Percentiles rank a stretch among this genome's conserved stretches.
These are phyloP conservation scores for Suillus weaverae DNA, from an alignment of 768 basidiomycete genomes.

Conservation along the genomic window DNA sequence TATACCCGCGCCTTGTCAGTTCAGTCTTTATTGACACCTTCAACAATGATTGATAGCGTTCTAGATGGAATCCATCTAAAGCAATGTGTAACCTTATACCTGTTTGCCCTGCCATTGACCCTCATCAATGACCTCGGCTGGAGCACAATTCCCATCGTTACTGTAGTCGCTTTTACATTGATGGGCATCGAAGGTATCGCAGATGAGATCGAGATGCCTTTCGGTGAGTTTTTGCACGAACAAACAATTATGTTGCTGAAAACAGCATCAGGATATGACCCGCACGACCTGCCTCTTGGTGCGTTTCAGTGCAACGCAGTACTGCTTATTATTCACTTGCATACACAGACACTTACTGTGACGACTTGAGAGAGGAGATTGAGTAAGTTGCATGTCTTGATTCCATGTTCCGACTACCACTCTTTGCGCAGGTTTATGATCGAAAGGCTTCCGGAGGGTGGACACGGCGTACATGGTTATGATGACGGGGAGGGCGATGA, in stretches of 20 bases:
- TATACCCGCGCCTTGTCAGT: slow-evolving; percentile 72
- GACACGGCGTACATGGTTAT: slow-evolving; percentile 67
- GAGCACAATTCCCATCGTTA: slow-evolving; percentile 82
- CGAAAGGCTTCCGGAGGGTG: slow-evolving; percentile 69
- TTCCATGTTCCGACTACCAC: slow-evolving; percentile 13
- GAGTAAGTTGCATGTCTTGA: slow-evolving; percentile 48
- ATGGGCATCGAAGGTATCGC: slow-evolving; percentile 97
- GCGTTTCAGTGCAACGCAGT: neutral
- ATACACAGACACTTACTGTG: slow-evolving; percentile 72
- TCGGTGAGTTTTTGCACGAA: slow-evolving; percentile 51
- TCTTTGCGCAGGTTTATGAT: slow-evolving; percentile 57
- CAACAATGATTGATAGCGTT: slow-evolving; percentile 15
- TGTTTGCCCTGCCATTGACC: slow-evolving; percentile 87
- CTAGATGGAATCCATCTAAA: slow-evolving; percentile 88
- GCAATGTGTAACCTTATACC: slow-evolving; percentile 92
- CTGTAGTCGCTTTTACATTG: slow-evolving; percentile 85
- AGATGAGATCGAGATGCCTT: slow-evolving; percentile 93
- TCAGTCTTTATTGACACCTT: slow-evolving; percentile 1
- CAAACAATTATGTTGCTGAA: slow-evolving; percentile 4
- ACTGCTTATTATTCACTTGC: slow-evolving; percentile 2
- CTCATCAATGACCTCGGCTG: slow-evolving; percentile 82
- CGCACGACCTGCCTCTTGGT: slow-evolving; percentile 77
- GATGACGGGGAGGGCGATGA: slow-evolving; percentile 86
- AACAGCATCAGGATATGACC: slow-evolving; percentile 50
- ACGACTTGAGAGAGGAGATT: slow-evolving; percentile 84